phyloP scores from a whole-genome alignment of 331 rosid species.

The Erythrophleum ivorense region DNA sequence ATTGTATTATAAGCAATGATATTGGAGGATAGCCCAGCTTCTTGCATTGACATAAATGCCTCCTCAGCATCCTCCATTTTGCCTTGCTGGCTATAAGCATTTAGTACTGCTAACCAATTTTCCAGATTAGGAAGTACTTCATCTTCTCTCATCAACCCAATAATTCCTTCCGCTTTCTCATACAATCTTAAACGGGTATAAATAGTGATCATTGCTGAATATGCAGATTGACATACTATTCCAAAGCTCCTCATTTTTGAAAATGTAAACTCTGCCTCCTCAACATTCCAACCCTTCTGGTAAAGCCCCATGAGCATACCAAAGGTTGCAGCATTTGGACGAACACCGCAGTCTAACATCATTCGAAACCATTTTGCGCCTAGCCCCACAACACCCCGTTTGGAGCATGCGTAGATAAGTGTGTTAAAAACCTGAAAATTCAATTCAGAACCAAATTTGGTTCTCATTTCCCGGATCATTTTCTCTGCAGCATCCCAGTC shows the following conservation, averaged over 20 bases:
- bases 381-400: conserved; percentile 47
- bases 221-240: conserved; percentile 68
- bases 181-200: conserved; percentile 66
- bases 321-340: conserved; percentile 73
- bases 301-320: conserved; percentile 86
- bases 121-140: conserved; percentile 58
- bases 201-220: conserved; percentile 80
- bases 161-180: conserved; percentile 67
- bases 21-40: conserved; percentile 66
- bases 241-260: conserved; percentile 61
- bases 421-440: conserved; percentile 70
- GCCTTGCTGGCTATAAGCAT: conserved; percentile 85
- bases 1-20: conserved; percentile 80
- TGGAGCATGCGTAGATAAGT: conserved; percentile 67
- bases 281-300: conserved; percentile 66
- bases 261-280: conserved; percentile 80
- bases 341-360: conserved; percentile 65
- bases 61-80: conserved; percentile 72
- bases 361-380: conserved; percentile 70
- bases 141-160: conserved; percentile 61
- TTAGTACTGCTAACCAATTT: conserved; percentile 76
- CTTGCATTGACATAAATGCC: conserved; percentile 56
- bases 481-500: conserved; percentile 77
- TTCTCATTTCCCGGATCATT: conserved; percentile 54
- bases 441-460: conserved; percentile 52